Evolutionary conservation across 176 grass and related monocot species (phyloP).

Genomic region (Aegilops longissima): DNA sequence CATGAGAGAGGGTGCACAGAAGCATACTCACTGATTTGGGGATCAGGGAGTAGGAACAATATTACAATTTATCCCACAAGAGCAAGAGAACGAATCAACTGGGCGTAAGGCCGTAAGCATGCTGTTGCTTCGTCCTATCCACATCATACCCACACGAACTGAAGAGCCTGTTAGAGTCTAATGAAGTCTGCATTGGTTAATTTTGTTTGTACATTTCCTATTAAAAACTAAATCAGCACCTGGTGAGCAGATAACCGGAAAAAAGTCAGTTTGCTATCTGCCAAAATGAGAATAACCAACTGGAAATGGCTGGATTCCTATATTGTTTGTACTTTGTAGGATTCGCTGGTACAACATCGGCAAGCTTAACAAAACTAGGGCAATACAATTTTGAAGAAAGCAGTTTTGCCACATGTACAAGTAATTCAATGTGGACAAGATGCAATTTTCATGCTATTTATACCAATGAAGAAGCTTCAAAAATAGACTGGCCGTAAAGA

Average conservation of each 20-base stretch:
- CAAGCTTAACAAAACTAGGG: background rate
- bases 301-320: background rate
- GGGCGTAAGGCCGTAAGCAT: background rate
- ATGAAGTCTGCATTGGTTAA: background rate
- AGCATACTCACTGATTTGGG: background rate
- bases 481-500: background rate
- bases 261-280: background rate
- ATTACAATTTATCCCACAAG: conserved; percentile 12
- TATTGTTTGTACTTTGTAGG: background rate
- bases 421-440: background rate
- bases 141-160: background rate
- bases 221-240: background rate
- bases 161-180: background rate
- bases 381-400: background rate
- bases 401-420: background rate
- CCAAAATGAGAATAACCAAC: background rate
- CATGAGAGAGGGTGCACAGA: background rate
- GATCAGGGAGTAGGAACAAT: conserved; percentile 20
- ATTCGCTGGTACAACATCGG: background rate
- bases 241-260: background rate
- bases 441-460: background rate
- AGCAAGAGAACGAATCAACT: background rate
- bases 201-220: background rate
- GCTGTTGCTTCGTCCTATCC: background rate
- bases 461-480: background rate